Conservation (phyloP, 2,329 filamentous ascomycete genomes). For the Corniculantispora saksenae region DNA sequence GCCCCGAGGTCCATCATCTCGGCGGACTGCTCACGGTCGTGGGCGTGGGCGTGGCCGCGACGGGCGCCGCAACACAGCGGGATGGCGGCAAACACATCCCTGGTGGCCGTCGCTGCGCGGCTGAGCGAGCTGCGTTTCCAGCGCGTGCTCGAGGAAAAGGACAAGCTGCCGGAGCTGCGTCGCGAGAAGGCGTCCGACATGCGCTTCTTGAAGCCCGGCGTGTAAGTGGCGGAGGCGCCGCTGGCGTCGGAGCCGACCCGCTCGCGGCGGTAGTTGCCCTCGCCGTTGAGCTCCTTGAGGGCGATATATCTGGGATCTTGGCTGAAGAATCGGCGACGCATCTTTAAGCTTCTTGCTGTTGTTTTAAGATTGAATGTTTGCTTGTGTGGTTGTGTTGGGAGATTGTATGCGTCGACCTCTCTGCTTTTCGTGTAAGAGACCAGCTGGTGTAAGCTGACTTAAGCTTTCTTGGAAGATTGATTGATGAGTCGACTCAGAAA, state of each 20-base stretch:
- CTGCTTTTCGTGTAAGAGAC: neutral
- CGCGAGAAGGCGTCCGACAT: conserved; percentile 11
- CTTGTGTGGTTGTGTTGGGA: neutral
- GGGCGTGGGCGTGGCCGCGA: no score
- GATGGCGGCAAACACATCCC: neutral
- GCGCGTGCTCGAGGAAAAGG: neutral
- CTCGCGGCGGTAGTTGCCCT: conserved; percentile 5
- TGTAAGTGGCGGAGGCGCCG: neutral
- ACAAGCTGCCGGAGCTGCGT: neutral
- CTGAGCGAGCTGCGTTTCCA: conserved; percentile 11
- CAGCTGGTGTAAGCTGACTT: neutral
- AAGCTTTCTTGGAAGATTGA: neutral
- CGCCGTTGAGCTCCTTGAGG: conserved; percentile 11
- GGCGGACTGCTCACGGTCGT: neutral
- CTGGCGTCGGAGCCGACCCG: neutral
- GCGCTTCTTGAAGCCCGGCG: conserved; percentile 12
- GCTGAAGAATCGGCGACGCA: conserved; percentile 10
- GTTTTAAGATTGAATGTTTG: neutral
- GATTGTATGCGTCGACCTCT: neutral
- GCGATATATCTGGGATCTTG: conserved; percentile 12
- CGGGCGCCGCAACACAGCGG: no score
- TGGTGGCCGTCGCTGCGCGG: conserved; percentile 1
- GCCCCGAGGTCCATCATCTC: no score
- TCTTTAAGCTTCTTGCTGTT: neutral
- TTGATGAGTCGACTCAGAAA: neutral